These are phyloP conservation scores for Lentinula aciculospora DNA, from an alignment of 768 basidiomycete species.

Conservation along the genomic window DNA sequence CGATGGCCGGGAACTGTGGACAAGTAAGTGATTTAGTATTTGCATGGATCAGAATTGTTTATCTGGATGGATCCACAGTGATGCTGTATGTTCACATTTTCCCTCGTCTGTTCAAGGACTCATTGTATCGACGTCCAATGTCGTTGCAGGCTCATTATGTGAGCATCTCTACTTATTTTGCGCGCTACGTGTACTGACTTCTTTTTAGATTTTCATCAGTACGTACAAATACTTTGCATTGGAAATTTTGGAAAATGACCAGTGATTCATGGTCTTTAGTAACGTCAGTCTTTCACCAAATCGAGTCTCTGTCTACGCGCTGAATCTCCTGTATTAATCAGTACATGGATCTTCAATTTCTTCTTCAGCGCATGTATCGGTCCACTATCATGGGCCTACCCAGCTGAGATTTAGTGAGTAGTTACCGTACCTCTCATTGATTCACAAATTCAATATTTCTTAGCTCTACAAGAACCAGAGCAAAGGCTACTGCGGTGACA, in stretches of 20 bases:
- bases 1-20: slow-evolving; percentile 37
- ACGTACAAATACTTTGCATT: slow-evolving; percentile 9
- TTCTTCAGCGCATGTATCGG: slow-evolving; percentile 42
- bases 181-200: background rate
- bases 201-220: slow-evolving; percentile 35
- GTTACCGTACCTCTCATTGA: background rate
- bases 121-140: background rate
- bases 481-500: slow-evolving; percentile 39
- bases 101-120: background rate
- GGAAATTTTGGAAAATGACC: background rate
- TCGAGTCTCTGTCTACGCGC: background rate
- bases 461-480: slow-evolving; percentile 34
- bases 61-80: slow-evolving; percentile 13
- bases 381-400: slow-evolving; percentile 40
- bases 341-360: slow-evolving; percentile 43
- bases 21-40: slow-evolving; percentile 24
- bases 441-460: slow-evolving; percentile 8
- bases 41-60: background rate
- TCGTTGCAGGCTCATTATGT: slow-evolving; percentile 31
- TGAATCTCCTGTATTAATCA: slow-evolving; percentile 9
- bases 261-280: slow-evolving; percentile 9
- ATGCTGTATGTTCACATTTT: slow-evolving; percentile 25
- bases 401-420: slow-evolving; percentile 32
- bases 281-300: slow-evolving; percentile 14
- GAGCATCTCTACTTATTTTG: slow-evolving; percentile 3